phyloP scores from a whole-genome alignment of 2,329 filamentous ascomycete genomes.

The Colletotrichum cordylinicola region DNA sequence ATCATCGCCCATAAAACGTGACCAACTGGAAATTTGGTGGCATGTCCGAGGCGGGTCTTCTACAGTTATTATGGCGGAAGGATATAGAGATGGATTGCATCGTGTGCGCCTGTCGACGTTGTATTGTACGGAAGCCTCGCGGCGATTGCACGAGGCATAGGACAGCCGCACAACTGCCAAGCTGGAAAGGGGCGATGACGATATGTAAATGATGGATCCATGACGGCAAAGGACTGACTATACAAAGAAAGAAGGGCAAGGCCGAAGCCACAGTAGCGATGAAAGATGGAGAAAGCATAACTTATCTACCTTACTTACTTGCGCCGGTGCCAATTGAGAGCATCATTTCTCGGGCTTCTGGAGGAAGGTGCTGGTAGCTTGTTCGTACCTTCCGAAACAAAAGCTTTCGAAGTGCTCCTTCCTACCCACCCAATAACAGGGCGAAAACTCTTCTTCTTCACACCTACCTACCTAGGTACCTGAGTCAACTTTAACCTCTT shows the following conservation, averaged over 20 bases:
- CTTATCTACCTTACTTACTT: no score
- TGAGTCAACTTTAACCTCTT: no score
- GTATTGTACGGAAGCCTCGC: background rate
- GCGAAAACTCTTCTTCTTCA: no score
- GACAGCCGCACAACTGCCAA: background rate
- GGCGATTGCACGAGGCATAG: fast-evolving
- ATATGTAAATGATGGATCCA: background rate
- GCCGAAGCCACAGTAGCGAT: no score
- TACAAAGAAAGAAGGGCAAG: background rate
- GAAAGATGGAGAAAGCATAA: no score
- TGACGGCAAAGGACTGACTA: background rate
- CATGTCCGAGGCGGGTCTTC: background rate
- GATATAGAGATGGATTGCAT: background rate
- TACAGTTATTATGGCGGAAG: fast-evolving
- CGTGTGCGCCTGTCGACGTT: fast-evolving
- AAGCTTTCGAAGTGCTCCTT: no score
- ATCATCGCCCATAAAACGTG: background rate
- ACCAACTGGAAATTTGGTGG: background rate
- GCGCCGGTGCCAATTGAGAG: no score
- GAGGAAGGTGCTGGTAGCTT: no score
- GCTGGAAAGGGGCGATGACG: background rate
- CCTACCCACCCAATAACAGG: no score
- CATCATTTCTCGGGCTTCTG: no score
- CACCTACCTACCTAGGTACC: no score
- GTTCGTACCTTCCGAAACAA: no score